phyloP scores from a whole-genome alignment of 139 green algal species.

The Tetraselmis striata region DNA sequence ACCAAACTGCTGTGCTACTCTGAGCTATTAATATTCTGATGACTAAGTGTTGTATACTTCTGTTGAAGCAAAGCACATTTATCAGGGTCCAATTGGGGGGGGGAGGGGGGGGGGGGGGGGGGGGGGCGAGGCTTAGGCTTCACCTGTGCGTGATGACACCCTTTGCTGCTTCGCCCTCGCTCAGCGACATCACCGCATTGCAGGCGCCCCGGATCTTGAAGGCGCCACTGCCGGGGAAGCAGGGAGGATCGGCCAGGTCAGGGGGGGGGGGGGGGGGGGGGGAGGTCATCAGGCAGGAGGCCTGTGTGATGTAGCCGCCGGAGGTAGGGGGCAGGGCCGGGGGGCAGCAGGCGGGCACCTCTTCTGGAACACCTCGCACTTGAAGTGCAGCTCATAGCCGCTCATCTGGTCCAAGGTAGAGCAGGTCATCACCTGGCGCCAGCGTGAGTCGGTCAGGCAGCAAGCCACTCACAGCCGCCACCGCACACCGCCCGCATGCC shows the following conservation, averaged over 20 bases:
- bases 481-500: neutral
- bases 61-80: too few species aligned
- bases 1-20: too few species aligned
- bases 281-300: neutral
- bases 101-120: too few species aligned
- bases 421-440: conserved; percentile 31
- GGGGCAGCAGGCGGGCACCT: conserved; percentile 7
- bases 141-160: conserved; percentile 65
- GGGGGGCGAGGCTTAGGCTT: too few species aligned
- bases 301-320: neutral
- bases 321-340: neutral
- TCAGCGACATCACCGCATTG: conserved; percentile 57
- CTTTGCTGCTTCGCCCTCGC: conserved; percentile 28
- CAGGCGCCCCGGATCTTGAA: conserved; percentile 66
- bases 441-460: neutral
- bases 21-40: too few species aligned
- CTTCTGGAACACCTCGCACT: conserved; percentile 61
- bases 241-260: neutral
- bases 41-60: too few species aligned
- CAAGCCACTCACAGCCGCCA: neutral
- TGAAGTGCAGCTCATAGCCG: conserved; percentile 50
- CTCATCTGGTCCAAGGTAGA: conserved; percentile 27
- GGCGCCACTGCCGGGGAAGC: conserved; percentile 22
- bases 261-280: neutral
- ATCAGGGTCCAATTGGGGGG: too few species aligned